A percentile compares a stretch with the other conserved stretches of the same genome.
Evolutionary conservation across 768 basidiomycete genomes (phyloP).

Genomic region (Suillus variegatus): DNA sequence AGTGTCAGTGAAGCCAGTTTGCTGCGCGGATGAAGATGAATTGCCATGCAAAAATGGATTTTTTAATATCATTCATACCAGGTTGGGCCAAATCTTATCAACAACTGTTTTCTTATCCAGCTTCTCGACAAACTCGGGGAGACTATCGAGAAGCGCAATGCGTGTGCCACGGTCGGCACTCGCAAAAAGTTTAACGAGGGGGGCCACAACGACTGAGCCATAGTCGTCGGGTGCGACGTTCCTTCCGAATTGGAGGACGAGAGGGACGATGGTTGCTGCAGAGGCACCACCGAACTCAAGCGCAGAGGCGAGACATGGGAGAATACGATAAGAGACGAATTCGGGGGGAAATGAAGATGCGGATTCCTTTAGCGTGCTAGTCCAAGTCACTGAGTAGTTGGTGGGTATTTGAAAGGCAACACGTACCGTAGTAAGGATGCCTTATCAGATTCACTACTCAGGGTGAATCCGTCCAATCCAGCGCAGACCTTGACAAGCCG

Average conservation of each 20-base stretch:
- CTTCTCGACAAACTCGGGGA: slow-evolving; percentile 83
- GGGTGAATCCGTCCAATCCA: slow-evolving; percentile 82
- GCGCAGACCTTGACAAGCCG: slow-evolving; percentile 81
- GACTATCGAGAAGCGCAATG: slow-evolving; percentile 89
- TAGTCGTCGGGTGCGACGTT: slow-evolving; percentile 74
- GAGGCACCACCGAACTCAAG: slow-evolving; percentile 79
- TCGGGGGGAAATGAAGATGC: slow-evolving; percentile 80
- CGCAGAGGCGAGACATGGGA: slow-evolving; percentile 81
- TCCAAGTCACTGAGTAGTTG: background rate
- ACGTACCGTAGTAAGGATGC: slow-evolving; percentile 63
- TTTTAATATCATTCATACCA: slow-evolving; percentile 52
- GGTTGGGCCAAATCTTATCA: slow-evolving; percentile 90
- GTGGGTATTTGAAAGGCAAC: background rate
- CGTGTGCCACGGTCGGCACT: slow-evolving; percentile 92
- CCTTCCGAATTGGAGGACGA: slow-evolving; percentile 80
- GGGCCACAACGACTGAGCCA: slow-evolving; percentile 62
- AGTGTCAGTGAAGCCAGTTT: slow-evolving; percentile 95
- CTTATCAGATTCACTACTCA: slow-evolving; percentile 84
- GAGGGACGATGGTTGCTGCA: slow-evolving; percentile 76
- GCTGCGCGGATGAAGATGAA: slow-evolving; percentile 44
- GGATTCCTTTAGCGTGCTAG: slow-evolving; percentile 77
- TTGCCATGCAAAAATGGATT: background rate
- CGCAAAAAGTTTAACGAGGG: slow-evolving; percentile 81
- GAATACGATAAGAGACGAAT: slow-evolving; percentile 81
- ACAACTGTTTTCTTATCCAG: slow-evolving; percentile 82